Evolutionary conservation across 2,329 filamentous ascomycete genomes (phyloP).

Genomic region (Gyromitra esculenta): DNA sequence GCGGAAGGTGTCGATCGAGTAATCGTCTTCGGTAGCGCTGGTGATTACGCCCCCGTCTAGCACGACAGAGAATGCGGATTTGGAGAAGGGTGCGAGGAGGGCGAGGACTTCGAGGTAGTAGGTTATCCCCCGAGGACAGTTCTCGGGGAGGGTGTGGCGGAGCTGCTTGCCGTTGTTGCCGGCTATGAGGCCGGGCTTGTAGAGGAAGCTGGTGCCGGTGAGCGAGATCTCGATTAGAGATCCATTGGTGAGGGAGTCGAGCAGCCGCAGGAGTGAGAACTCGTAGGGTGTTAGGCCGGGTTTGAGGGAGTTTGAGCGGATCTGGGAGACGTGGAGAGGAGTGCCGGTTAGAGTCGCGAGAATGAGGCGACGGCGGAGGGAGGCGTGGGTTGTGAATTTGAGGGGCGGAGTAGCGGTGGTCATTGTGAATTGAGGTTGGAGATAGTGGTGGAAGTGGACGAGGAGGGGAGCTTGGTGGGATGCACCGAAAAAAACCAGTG

Average conservation of each 20-base stretch:
- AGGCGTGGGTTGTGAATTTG: constrained; percentile 83
- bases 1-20: constrained; percentile 91
- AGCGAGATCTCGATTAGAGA: constrained; percentile 94
- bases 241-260: constrained; percentile 95
- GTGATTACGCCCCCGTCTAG: constrained; percentile 95
- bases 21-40: constrained; percentile 83
- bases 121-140: constrained; percentile 81
- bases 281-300: constrained; percentile 92
- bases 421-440: constrained; percentile 25
- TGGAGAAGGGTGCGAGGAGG: constrained; percentile 90
- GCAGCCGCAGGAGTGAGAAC: constrained; percentile 91
- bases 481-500: constrained; percentile 27
- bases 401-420: constrained; percentile 60
- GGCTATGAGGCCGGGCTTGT: constrained; percentile 90
- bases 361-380: constrained; percentile 83
- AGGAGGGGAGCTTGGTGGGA: not conserved
- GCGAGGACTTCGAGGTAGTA: constrained; percentile 93
- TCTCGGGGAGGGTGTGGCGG: constrained; percentile 69
- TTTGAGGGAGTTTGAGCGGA: constrained; percentile 85
- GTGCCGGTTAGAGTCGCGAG: constrained; percentile 91
- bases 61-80: constrained; percentile 86
- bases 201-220: constrained; percentile 91
- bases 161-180: constrained; percentile 69
- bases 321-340: constrained; percentile 90
- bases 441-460: not conserved